These are phyloP conservation scores for Hyaloscypha finlandica DNA, from an alignment of 495 filamentous ascomycete species.

Conservation along the genomic window DNA sequence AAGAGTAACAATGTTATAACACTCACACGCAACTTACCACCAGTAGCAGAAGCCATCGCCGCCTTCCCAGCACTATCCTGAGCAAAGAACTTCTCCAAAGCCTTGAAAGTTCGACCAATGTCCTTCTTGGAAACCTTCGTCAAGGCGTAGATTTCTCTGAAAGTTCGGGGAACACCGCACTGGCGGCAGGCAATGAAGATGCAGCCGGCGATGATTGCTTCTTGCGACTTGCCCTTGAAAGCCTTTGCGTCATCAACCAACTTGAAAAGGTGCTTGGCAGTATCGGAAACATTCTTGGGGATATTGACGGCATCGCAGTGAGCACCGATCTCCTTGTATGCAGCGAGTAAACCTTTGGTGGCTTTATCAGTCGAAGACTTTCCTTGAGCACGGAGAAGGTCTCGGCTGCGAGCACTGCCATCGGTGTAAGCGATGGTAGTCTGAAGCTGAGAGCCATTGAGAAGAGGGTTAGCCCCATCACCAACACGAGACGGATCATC, in stretches of 20 bases:
- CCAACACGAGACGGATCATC: conserved; percentile 98
- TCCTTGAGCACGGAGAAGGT: conserved; percentile 85
- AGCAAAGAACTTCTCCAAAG: conserved; percentile 81
- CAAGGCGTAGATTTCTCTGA: conserved; percentile 86
- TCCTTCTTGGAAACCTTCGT: conserved; percentile 97
- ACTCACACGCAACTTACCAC: conserved; percentile 42
- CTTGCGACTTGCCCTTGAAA: conserved; percentile 93
- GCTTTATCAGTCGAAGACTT: conserved; percentile 84
- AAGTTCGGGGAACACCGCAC: conserved; percentile 81
- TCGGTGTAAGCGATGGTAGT: conserved; percentile 82
- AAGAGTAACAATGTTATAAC: conserved; percentile 12
- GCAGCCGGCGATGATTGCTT: conserved; percentile 91
- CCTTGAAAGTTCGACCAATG: conserved; percentile 94
- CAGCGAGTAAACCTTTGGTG: conserved; percentile 73
- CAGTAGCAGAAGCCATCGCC: conserved; percentile 48
- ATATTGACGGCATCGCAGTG: conserved; percentile 85
- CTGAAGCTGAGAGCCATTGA: conserved; percentile 90
- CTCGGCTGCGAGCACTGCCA: conserved; percentile 70
- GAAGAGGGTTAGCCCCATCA: conserved; percentile 81
- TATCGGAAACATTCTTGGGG: conserved; percentile 75
- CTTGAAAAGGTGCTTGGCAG: conserved; percentile 93
- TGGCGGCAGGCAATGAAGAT: conserved; percentile 98
- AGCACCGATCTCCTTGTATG: conserved; percentile 87
- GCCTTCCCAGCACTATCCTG: conserved; percentile 56
- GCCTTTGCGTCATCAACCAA: conserved; percentile 86